Conservation (phyloP, 148 eudicot species). For the Fagopyrum homotropicum region DNA sequence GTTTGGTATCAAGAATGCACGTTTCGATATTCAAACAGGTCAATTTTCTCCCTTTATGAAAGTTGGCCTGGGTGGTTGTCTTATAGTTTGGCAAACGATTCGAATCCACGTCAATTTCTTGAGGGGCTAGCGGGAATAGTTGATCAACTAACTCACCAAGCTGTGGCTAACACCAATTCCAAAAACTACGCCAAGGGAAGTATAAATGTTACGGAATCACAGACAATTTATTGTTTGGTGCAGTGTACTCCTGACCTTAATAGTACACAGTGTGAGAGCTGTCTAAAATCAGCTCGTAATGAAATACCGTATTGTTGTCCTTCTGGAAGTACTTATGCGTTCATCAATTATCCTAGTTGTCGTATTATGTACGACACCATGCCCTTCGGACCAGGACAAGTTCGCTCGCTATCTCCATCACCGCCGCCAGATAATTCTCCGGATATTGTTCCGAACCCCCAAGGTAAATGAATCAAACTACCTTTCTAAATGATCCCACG, state of each 20-base stretch:
- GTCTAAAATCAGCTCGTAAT: neutral
- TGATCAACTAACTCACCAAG: neutral
- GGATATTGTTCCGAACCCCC: neutral
- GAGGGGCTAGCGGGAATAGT: neutral
- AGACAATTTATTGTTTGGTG: constrained; percentile 2
- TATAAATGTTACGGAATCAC: too few relatives aligned
- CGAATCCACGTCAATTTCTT: neutral
- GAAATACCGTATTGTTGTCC: neutral
- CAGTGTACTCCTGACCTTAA: neutral
- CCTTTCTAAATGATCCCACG: neutral
- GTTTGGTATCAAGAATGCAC: too few relatives aligned
- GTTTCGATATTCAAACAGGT: too few relatives aligned
- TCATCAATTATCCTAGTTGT: neutral
- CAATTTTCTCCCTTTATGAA: too few relatives aligned
- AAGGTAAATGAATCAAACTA: neutral
- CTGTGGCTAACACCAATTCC: neutral
- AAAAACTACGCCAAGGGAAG: too few relatives aligned
- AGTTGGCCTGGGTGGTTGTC: neutral
- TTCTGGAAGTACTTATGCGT: neutral
- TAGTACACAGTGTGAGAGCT: neutral
- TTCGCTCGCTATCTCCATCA: neutral
- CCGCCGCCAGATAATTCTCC: neutral
- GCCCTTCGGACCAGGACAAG: neutral
- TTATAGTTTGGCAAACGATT: neutral
- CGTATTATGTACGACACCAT: neutral